phyloP scores from a whole-genome alignment of 495 filamentous ascomycete species.

The Lepidopterella palustris region DNA sequence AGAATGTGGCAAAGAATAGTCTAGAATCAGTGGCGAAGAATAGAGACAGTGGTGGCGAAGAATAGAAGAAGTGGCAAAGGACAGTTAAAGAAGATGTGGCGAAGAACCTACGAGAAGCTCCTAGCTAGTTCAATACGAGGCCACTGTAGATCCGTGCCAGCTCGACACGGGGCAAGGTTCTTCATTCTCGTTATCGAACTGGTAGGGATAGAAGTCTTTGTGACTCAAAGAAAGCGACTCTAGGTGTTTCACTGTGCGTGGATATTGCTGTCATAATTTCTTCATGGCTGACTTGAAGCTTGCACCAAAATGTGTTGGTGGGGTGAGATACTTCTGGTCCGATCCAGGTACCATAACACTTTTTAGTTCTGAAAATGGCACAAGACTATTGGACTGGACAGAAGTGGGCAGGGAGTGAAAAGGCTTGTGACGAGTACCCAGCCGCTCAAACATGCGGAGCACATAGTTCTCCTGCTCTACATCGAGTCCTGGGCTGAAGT shows the following conservation, averaged over 20 bases:
- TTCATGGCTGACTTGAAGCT: not conserved
- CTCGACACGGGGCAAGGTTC: not conserved
- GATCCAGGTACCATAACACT: not conserved
- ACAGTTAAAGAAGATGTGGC: too few relatives aligned
- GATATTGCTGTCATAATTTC: not conserved
- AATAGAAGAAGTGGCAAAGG: too few relatives aligned
- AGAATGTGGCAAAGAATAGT: too few relatives aligned
- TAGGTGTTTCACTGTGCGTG: not conserved
- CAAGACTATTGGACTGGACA: not conserved
- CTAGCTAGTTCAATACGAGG: too few relatives aligned
- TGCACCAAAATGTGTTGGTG: not conserved
- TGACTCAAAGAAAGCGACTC: not conserved
- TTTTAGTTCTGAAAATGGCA: not conserved
- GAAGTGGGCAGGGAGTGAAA: not conserved
- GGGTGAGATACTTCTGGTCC: not conserved
- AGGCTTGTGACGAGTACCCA: not conserved
- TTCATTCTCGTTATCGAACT: not conserved
- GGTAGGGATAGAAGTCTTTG: conserved; percentile 10
- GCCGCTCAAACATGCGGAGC: not conserved
- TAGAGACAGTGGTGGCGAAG: too few relatives aligned
- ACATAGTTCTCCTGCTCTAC: not conserved
- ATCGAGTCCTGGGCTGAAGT: not conserved
- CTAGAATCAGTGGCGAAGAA: too few relatives aligned
- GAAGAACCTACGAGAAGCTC: too few relatives aligned
- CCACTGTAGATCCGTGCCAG: too few relatives aligned